phyloP scores from a whole-genome alignment of 1,284 basidiomycete genomes.

The Fomitopsis palustris region DNA sequence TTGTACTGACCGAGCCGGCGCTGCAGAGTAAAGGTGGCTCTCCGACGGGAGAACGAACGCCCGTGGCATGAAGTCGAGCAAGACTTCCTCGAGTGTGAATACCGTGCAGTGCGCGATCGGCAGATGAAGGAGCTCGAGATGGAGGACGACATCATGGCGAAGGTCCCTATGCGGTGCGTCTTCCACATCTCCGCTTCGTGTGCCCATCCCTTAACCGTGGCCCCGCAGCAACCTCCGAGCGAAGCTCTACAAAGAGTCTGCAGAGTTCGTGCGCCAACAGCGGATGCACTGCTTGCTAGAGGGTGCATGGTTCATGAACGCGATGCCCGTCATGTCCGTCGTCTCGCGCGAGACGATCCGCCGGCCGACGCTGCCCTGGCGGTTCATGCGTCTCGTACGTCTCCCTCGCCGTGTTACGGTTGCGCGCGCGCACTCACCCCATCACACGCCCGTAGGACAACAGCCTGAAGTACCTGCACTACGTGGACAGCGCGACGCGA shows the following conservation, averaged over 20 bases:
- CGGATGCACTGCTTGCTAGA: constrained; percentile 84
- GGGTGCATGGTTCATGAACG: constrained; percentile 91
- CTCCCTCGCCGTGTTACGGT: not conserved
- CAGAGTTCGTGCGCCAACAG: constrained; percentile 90
- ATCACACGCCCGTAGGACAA: constrained; percentile 49
- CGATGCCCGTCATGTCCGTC: constrained; percentile 47
- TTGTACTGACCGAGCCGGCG: constrained; percentile 2
- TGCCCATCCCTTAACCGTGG: not conserved
- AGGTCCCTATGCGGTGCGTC: constrained; percentile 77
- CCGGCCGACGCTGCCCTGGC: constrained; percentile 63
- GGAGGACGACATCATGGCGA: constrained; percentile 87
- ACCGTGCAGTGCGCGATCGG: constrained; percentile 82
- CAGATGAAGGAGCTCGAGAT: constrained; percentile 94
- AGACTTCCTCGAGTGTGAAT: constrained; percentile 85
- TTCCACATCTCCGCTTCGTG: not conserved
- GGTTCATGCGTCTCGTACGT: constrained; percentile 73
- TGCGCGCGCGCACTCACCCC: not conserved
- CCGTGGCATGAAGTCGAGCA: constrained; percentile 85
- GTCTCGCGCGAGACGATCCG: constrained; percentile 47
- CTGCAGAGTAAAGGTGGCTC: constrained; percentile 69
- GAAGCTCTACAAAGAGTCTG: constrained; percentile 88
- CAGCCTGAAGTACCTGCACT: constrained; percentile 78
- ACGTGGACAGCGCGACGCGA: constrained; percentile 74
- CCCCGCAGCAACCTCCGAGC: constrained; percentile 74
- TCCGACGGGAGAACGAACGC: constrained; percentile 74